These are phyloP conservation scores for Monilinia aucupariae DNA, from an alignment of 2,329 filamentous ascomycete genomes.

Conservation along the genomic window DNA sequence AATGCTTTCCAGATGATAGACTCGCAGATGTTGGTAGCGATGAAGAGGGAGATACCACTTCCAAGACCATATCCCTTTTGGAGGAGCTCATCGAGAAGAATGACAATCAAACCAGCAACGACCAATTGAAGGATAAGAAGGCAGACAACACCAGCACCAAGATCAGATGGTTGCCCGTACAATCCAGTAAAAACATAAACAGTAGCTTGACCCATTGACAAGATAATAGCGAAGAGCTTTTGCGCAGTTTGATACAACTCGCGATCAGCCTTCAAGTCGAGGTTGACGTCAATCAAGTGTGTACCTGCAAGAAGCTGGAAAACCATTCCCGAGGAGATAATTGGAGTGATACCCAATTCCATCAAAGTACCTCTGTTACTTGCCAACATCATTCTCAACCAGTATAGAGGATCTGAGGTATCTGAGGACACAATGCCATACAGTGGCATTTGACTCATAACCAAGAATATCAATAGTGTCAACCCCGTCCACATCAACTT, in stretches of 20 bases:
- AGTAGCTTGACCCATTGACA: constrained; percentile 94
- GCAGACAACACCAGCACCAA: constrained; percentile 96
- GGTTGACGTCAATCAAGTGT: constrained; percentile 99
- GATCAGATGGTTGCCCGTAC: constrained; percentile 92
- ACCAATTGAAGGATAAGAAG: constrained; percentile 97
- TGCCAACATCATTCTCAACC: constrained; percentile 99
- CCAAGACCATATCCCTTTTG: constrained; percentile 99
- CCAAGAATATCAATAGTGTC: constrained; percentile 96
- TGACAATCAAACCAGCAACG: constrained; percentile 95
- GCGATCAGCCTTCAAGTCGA: constrained; percentile 98
- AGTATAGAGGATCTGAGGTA: constrained; percentile 98
- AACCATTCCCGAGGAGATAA: constrained; percentile 99
- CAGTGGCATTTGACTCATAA: constrained; percentile 99
- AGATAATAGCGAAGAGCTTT: constrained; percentile 96
- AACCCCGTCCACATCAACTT: constrained; percentile 93
- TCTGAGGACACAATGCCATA: constrained; percentile 99
- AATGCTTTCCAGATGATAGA: constrained; percentile 99
- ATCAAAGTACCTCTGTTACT: constrained; percentile 96
- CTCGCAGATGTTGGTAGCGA: constrained; percentile 99
- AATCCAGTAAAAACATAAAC: constrained; percentile 98
- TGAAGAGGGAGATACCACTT: constrained; percentile 98
- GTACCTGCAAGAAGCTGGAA: constrained; percentile 99
- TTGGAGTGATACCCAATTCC: constrained; percentile 95
- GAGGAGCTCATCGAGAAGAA: constrained; percentile 96
- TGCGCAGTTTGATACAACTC: constrained; percentile 99